These are phyloP conservation scores for Chaetoscypha palmicola DNA, from an alignment of 2,329 filamentous ascomycete species.

Conservation along the genomic window DNA sequence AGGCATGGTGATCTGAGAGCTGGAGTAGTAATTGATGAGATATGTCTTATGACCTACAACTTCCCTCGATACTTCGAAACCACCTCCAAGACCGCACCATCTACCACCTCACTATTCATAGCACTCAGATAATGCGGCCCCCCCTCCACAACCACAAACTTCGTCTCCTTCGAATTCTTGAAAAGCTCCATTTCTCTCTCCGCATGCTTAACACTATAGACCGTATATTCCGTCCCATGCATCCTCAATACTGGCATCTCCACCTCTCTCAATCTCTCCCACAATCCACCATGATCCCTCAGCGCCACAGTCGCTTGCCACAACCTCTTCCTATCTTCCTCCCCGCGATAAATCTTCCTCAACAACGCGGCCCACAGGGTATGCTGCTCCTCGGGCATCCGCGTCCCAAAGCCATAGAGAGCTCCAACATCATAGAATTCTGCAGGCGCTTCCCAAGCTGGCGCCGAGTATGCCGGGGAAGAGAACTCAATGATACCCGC, in stretches of 20 bases:
- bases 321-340: slow-evolving; percentile 43
- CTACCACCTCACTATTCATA: slow-evolving; percentile 10
- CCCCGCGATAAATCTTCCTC: slow-evolving; percentile 41
- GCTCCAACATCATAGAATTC: slow-evolving; percentile 40
- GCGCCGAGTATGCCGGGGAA: slow-evolving; percentile 33
- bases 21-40: too few species aligned
- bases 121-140: slow-evolving; percentile 45
- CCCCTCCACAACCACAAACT: slow-evolving; percentile 37
- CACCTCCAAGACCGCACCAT: slow-evolving; percentile 13
- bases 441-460: slow-evolving; percentile 42
- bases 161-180: slow-evolving; percentile 38
- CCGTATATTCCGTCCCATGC: slow-evolving; percentile 36
- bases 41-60: too few species aligned
- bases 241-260: slow-evolving; percentile 45
- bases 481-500: slow-evolving; percentile 36
- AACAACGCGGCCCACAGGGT: slow-evolving; percentile 42
- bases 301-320: slow-evolving; percentile 40
- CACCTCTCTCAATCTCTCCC: slow-evolving; percentile 40
- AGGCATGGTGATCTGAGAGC: too few species aligned
- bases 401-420: slow-evolving; percentile 39
- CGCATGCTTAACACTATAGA: slow-evolving; percentile 36
- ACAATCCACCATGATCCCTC: slow-evolving; percentile 41
- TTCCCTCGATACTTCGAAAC: slow-evolving; percentile 12
- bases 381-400: slow-evolving; percentile 32
- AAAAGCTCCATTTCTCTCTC: slow-evolving; percentile 46